Evolutionary conservation across 805 yeast genomes (phyloP).

Genomic region (Metschnikowia baotianmanensis): DNA sequence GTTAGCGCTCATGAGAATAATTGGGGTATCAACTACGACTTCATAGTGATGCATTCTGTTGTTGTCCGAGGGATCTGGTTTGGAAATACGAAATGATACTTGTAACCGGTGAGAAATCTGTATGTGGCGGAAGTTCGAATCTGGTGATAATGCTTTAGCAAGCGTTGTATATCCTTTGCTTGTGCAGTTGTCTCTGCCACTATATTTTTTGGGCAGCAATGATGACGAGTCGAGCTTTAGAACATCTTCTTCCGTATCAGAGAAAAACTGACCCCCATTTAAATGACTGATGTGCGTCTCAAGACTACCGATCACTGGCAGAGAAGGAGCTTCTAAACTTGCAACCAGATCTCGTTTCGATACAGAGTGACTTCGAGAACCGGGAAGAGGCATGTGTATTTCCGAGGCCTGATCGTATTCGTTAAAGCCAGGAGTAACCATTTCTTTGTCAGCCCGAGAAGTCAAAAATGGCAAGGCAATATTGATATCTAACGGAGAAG

Average conservation of each 20-base stretch:
- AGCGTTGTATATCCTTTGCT: constrained; percentile 36
- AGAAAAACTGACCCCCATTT: constrained; percentile 6
- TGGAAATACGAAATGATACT: constrained; percentile 65
- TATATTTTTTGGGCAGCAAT: constrained; percentile 28
- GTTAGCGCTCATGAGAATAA: constrained; percentile 44
- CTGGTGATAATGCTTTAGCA: constrained; percentile 53
- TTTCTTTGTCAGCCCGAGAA: constrained; percentile 32
- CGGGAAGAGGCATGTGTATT: constrained; percentile 3
- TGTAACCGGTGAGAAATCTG: constrained; percentile 67
- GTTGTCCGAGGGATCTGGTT: constrained; percentile 48
- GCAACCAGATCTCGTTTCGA: constrained; percentile 10
- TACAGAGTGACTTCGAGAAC: neutral
- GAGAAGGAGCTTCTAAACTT: constrained; percentile 18
- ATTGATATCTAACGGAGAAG: constrained; percentile 43
- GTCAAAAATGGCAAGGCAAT: constrained; percentile 45
- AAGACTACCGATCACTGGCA: constrained; percentile 39
- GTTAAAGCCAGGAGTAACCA: constrained; percentile 21
- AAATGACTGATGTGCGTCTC: constrained; percentile 38
- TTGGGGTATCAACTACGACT: constrained; percentile 76
- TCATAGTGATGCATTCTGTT: constrained; percentile 68
- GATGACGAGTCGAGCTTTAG: constrained; percentile 32
- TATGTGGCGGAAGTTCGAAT: constrained; percentile 60
- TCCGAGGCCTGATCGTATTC: constrained; percentile 9
- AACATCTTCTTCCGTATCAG: constrained; percentile 18
- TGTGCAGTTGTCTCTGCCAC: constrained; percentile 26